Conservation (phyloP, 495 filamentous ascomycete genomes). For the Penicillium daleae region DNA sequence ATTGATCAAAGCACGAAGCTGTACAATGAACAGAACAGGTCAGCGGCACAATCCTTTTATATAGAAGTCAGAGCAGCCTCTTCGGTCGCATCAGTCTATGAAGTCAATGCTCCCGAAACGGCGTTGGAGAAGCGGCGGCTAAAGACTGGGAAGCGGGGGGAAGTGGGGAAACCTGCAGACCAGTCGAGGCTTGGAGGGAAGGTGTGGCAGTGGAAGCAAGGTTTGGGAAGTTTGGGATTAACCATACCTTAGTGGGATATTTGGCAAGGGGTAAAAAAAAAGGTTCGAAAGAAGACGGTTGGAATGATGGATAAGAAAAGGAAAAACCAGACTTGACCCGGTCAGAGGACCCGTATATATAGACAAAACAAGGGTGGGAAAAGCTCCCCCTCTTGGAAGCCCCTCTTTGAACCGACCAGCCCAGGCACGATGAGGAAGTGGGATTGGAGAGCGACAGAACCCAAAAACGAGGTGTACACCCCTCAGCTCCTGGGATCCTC, state of each 20-base stretch:
- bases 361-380: not conserved
- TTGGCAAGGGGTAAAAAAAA: not conserved
- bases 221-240: constrained; percentile 6
- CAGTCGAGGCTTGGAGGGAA: not conserved
- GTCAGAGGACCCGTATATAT: constrained; percentile 13
- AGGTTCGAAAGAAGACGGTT: constrained; percentile 1
- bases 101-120: constrained; percentile 23
- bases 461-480: constrained; percentile 22
- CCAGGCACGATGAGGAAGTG: not conserved
- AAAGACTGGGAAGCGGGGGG: constrained; percentile 12
- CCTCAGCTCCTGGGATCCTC: constrained; percentile 15
- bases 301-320: constrained; percentile 14
- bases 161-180: constrained; percentile 25
- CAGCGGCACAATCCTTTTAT: constrained; percentile 20
- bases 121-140: constrained; percentile 28
- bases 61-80: constrained; percentile 2
- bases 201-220: not conserved
- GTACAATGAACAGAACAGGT: constrained; percentile 3
- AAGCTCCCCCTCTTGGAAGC: not conserved
- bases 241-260: constrained; percentile 7
- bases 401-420: constrained; percentile 12
- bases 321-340: not conserved
- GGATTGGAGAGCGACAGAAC: constrained; percentile 21
- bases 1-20: constrained; percentile 17
- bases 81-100: constrained; percentile 16